phyloP scores from a whole-genome alignment of 2,329 filamentous ascomycete species.

The Onygenales sp. region DNA sequence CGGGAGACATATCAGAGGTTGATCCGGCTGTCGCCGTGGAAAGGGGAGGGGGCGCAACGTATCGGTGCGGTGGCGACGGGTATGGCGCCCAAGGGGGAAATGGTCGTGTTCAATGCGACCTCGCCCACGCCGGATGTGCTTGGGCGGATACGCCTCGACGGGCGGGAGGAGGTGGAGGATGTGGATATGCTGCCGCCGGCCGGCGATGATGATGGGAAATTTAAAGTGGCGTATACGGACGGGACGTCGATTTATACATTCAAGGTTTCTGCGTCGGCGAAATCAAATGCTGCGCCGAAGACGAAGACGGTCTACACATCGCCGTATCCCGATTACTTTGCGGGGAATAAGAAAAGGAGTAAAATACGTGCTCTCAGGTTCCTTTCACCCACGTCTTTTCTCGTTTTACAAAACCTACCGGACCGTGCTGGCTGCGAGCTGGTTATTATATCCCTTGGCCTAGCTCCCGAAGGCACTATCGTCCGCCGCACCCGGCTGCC shows the following conservation, averaged over 20 bases:
- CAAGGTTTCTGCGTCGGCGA: constrained; percentile 43
- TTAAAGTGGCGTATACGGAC: constrained; percentile 69
- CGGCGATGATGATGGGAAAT: constrained; percentile 34
- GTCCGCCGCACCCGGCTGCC: constrained; percentile 52
- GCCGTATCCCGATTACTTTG: constrained; percentile 24
- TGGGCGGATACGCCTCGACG: constrained; percentile 41
- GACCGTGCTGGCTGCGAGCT: constrained; percentile 48
- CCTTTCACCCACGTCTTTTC: constrained; percentile 42
- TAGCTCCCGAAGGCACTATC: constrained; percentile 32
- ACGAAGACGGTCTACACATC: constrained; percentile 30
- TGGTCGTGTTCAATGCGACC: constrained; percentile 68
- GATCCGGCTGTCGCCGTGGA: constrained; percentile 47
- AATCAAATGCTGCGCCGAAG: constrained; percentile 28
- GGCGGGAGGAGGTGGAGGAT: constrained; percentile 43
- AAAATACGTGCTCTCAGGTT: constrained; percentile 50
- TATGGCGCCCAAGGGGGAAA: constrained; percentile 63
- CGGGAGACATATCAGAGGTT: constrained; percentile 53
- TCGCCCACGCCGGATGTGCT: constrained; percentile 45
- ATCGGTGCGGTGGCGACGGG: constrained; percentile 73
- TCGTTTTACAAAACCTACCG: constrained; percentile 48
- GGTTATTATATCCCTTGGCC: constrained; percentile 33
- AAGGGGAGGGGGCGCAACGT: constrained; percentile 45
- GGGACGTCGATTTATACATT: constrained; percentile 64
- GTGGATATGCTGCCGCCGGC: constrained; percentile 27
- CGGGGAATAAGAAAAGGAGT: constrained; percentile 30